Base-by-base conservation (phyloP, 441 rosid species). In the Gossypium lobatum region DNA sequence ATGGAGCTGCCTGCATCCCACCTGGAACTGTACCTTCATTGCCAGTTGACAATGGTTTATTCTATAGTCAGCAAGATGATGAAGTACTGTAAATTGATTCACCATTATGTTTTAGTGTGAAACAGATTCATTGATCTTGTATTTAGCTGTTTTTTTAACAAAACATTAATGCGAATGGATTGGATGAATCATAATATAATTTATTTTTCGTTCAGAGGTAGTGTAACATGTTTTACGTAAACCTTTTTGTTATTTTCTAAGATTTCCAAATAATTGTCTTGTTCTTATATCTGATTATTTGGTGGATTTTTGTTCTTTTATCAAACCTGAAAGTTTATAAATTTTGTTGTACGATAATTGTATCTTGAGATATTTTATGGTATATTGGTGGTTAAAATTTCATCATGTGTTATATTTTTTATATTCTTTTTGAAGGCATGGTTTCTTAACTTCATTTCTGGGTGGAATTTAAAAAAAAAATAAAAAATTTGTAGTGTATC, bases 11-110 rank as follows among this genome's bases (percentile, higher is more conserved):
- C 57, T 75, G 80, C 85, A 92, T 92, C 74, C 97, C 98, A 20
- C 98, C 97, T 9, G 99, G 98, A 70, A 92, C 98, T 39, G 97
- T 97, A 3, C 97, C 97, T 60, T 91, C 97, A 0, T 77, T 96
- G 83, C 96, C 97, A 8, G 72, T 87, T 25, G 91, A 87, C 58
- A 82, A 77, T 2, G 92, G 87, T 78, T 79, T 79, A 72, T 73
- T 87, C 4, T 88, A 86, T 80, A 55, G 86, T 78, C 97, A 75
- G 70, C 94, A 88, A 42, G 97, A 93, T 16, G 95, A 93, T 21
- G 98, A 89, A 62, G 84, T 86, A 75, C 74, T 91, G 89, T 96
- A 85, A 58, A 58, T 21, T 16, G 1, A 17, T 54, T 54, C 59
- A 54, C 23, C 20, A 17, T 61, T n/a, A 2, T 28, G 17, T 31